Evolutionary conservation across 805 yeast genomes (phyloP).

Genomic region (Monosporozyma yasuniensis): DNA sequence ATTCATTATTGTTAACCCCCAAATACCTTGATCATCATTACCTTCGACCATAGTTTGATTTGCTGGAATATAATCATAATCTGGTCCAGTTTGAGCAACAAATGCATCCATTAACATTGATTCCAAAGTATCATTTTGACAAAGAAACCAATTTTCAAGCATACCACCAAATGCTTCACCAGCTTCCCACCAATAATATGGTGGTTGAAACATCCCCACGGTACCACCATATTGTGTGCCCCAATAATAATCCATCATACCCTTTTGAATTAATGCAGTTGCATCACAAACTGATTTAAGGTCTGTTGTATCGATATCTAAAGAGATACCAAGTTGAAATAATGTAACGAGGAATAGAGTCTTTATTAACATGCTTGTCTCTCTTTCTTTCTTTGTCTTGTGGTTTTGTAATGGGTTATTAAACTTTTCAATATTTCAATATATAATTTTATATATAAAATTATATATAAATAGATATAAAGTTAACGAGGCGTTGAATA

Average conservation of each 20-base stretch:
- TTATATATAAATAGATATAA: too few relatives aligned
- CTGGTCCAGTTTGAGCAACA: constrained; percentile 34
- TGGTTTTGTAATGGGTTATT: too few relatives aligned
- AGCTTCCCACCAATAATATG: constrained; percentile 86
- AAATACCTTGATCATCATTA: constrained; percentile 64
- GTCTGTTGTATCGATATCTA: constrained; percentile 34
- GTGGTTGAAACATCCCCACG: constrained; percentile 58
- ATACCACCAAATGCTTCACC: constrained; percentile 67
- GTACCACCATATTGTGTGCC: constrained; percentile 56
- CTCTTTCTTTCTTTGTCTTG: too few relatives aligned
- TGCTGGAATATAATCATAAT: constrained; percentile 49
- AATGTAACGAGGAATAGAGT: background rate
- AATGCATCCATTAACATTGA: constrained; percentile 47
- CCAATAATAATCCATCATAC: constrained; percentile 59
- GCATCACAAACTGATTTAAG: constrained; percentile 46
- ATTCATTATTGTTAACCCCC: constrained; percentile 56
- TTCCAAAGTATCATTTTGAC: constrained; percentile 59
- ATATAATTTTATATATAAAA: too few relatives aligned
- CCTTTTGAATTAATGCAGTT: constrained; percentile 48
- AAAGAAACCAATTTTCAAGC: constrained; percentile 64
- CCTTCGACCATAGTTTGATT: constrained; percentile 63
- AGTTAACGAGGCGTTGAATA: too few relatives aligned
- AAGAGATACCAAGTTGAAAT: constrained; percentile 12
- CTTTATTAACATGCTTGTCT: too few relatives aligned
- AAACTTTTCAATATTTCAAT: too few relatives aligned